phyloP scores from a whole-genome alignment of 2,329 filamentous ascomycete species.

The Paraphaeosphaeria minitans region DNA sequence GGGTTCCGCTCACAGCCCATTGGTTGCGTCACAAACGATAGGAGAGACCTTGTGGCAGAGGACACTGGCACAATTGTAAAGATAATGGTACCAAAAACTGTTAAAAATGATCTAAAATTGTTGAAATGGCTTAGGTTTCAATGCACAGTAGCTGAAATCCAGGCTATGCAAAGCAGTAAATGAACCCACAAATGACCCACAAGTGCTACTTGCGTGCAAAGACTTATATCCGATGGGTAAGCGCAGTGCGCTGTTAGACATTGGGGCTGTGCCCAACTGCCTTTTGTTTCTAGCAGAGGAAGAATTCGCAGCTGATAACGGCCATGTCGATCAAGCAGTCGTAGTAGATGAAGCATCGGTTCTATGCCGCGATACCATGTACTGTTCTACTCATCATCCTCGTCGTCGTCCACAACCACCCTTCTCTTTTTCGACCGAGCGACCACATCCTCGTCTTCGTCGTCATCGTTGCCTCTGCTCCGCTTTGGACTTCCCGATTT shows the following conservation, averaged over 20 bases:
- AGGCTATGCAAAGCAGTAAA: background rate
- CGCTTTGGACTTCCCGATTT: conserved; percentile 48
- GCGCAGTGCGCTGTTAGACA: background rate
- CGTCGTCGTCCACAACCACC: conserved; percentile 55
- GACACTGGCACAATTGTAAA: background rate
- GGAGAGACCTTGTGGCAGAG: background rate
- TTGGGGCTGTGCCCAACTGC: background rate
- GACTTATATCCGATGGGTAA: background rate
- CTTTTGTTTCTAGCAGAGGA: background rate
- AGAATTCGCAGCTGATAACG: background rate
- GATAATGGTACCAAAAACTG: background rate
- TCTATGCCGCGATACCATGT: background rate
- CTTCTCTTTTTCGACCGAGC: conserved; percentile 49
- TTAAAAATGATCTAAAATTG: background rate
- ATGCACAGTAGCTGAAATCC: background rate
- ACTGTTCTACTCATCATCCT: conserved; percentile 44
- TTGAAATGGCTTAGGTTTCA: background rate
- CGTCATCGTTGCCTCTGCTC: conserved; percentile 41
- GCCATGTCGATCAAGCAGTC: background rate
- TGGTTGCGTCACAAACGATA: no score
- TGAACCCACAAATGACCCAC: background rate
- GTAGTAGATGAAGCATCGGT: background rate
- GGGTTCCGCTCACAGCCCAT: no score
- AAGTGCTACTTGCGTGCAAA: background rate
- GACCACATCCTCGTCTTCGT: conserved; percentile 43